Evolutionary conservation across 2,329 filamentous ascomycete species (phyloP), one percentile per base, ranked within the genome.

Genomic region (Microsporum audouinii): DNA sequence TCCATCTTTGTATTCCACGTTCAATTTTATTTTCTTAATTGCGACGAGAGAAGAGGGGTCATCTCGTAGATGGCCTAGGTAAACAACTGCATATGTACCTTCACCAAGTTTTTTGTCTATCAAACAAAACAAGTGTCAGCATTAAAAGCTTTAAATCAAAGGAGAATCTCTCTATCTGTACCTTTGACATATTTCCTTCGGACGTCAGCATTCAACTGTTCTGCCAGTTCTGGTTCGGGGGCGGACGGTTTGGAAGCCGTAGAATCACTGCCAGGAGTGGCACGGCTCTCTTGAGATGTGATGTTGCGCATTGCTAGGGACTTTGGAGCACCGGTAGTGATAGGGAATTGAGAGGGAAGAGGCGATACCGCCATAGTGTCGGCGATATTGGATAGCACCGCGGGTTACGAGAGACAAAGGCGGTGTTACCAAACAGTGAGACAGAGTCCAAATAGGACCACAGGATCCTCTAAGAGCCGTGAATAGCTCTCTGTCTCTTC

Each of bases 31-130:
- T 68, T 80, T 81, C 63, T 79, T 79, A 59, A 81, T 81, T 49
- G 94, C 94, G 65, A 99, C 89, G 60, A 88, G 83, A 47, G 84
- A 82, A 38, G 81, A 80, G 4, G 90, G 87, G 68, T 94, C 85
- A 62, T 77, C 72, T 64, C 86, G 84, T 53, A 94, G 82, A 74
- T 92, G 88, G 59, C 91, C 94, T 59, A 91, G 84, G 78, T 91
- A 96, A 70, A 99, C 94, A 69, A 95, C 87, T 72, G 94, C 94
- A 73, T 99, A 99, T 65, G 94, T 97, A 78, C 94, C 94, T 75
- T 95, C 90, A 73, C 94, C 94, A 63, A 99, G 84, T 71, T 94
- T 94, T 73, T 88, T 91, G 70, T 89, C 89, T 90, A 12, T 57
- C 10, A 41, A 31, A 36, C 10, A 2, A 17, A n/a, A 2, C 7